These are phyloP conservation scores for Plasmodium coatneyi DNA, from an alignment of 169 alveolate species.

Conservation along the genomic window DNA sequence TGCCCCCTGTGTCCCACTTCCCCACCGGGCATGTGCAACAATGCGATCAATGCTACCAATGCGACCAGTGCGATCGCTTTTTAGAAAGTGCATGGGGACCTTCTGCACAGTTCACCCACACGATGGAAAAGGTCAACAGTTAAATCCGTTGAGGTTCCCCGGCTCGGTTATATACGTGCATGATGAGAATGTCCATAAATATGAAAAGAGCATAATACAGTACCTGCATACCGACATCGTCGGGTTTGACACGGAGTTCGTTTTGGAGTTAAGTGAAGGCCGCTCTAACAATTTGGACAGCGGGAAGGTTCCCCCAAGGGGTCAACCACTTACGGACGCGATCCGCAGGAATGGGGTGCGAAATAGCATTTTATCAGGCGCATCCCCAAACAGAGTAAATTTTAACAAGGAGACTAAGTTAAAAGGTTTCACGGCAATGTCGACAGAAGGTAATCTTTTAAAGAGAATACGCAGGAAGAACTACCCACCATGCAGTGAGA, in stretches of 20 bases:
- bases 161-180: conserved; percentile 48
- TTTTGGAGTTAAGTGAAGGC: conserved; percentile 24
- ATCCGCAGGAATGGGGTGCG: not conserved
- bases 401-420: not conserved
- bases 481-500: not conserved
- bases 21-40: not conserved
- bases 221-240: conserved; percentile 22
- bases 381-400: not conserved
- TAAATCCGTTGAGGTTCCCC: conserved; percentile 4
- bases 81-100: not conserved
- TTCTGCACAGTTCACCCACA: not conserved
- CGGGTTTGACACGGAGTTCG: conserved; percentile 60
- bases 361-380: not conserved
- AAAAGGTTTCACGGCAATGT: not conserved
- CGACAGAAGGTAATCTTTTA: not conserved
- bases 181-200: conserved; percentile 33
- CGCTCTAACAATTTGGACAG: not conserved
- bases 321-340: not conserved
- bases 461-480: not conserved
- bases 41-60: no score
- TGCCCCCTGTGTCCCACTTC: not conserved
- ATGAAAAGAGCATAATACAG: conserved; percentile 31
- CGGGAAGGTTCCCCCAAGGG: not conserved
- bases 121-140: not conserved
- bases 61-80: not conserved